Percentiles rank a stretch among this genome's conserved stretches.
Conservation (phyloP, 2,329 filamentous ascomycete genomes). For the Sphaerulina musiva region DNA sequence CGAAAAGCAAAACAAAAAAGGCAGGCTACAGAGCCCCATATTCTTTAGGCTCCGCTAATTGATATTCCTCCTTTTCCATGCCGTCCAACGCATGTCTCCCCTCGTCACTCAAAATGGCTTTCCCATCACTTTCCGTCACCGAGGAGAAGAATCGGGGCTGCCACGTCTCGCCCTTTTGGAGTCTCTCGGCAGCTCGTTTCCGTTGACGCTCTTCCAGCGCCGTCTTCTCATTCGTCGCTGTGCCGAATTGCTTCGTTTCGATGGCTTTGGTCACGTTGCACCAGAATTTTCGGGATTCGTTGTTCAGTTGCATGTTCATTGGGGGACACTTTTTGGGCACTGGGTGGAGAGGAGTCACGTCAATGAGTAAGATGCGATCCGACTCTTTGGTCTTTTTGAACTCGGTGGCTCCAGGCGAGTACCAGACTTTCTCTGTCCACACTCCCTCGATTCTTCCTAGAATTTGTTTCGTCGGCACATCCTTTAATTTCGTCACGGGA, state of each 20-base stretch:
- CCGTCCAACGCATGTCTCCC: conserved; percentile 53
- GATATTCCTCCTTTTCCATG: conserved; percentile 48
- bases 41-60: conserved; percentile 43
- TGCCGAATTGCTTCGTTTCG: conserved; percentile 68
- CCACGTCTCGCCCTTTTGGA: conserved; percentile 63
- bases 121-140: conserved; percentile 53
- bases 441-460: conserved; percentile 74
- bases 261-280: conserved; percentile 81
- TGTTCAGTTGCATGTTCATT: conserved; percentile 67
- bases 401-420: conserved; percentile 45
- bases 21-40: conserved; percentile 28
- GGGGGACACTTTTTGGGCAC: conserved; percentile 75
- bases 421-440: conserved; percentile 70
- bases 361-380: conserved; percentile 67
- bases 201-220: conserved; percentile 88
- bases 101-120: conserved; percentile 57
- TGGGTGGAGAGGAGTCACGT: conserved; percentile 76
- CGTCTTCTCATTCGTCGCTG: conserved; percentile 80
- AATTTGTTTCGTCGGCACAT: conserved; percentile 78
- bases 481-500: conserved; percentile 68
- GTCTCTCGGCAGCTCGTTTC: conserved; percentile 73
- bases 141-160: conserved; percentile 80
- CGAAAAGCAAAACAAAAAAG: conserved; percentile 23
- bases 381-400: conserved; percentile 46
- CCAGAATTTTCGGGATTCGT: conserved; percentile 89